Base-by-base conservation (phyloP, 2,329 filamentous ascomycete genomes). In the Aspergillus vadensis region DNA sequence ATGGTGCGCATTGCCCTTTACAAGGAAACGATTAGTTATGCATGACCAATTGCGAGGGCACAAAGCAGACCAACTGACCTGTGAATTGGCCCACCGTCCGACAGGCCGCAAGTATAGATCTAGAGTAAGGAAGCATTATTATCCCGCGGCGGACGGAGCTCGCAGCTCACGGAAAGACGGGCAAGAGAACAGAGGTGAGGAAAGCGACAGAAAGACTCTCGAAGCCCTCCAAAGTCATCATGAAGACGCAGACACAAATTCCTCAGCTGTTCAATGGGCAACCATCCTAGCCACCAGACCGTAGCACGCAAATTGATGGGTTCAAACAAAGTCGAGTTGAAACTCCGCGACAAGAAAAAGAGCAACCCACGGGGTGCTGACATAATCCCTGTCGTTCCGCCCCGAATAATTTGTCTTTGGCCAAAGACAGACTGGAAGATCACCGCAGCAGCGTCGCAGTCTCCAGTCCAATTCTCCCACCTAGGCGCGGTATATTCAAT, bases 41-140 rank as follows among this genome's bases (percentile, higher is more conserved):
- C 1, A 6, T 30, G n/a, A 14, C 5, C 6, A 32, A 6, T 19
- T 7, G 8, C 1, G 8, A 19, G 9, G 7, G 15, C 23, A 12
- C 9, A 8, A 2, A 2, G 12, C 2, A 23, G 2, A 0, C 9
- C 15, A 8, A 32, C 32, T 3, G 25, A 58, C 64, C 53, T 57
- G 48, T 61, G 14, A 49, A 56, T 12, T 48, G 49, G 38, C 55
- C 36, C 10, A 27, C 41, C 21, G 55, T 57, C 48, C 65, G 69
- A 59, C 60, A 63, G 55, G 65, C 65, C 61, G 64, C 58, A 65
- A 61, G 57, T 58, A 62, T 58, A 43, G 59, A 57, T 55, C 58
- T 65, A 27, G 64, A 62, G 49, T 63, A 65, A 60, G 63, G 62
- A 57, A 72, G 69, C 68, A 72, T 75, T 73, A 72, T 75, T 72